Evolutionary conservation across 352 stramenopile genomes (phyloP).

Genomic region (Globisporangium nagaii): DNA sequence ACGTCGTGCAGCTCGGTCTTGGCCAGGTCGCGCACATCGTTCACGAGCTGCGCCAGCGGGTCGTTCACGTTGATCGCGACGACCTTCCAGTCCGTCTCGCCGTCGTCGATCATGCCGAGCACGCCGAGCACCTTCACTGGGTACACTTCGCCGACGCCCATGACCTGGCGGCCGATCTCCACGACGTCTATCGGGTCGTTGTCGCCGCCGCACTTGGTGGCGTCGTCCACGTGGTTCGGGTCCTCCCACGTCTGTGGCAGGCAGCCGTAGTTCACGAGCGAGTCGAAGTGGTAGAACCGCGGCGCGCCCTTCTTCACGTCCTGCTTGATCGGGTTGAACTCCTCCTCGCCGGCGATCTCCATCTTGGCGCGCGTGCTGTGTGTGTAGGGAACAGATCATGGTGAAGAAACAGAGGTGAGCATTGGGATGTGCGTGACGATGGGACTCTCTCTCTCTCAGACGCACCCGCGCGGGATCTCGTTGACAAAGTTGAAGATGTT

Average conservation of each 20-base stretch:
- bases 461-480: slow-evolving; percentile 87
- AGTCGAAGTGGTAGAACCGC: slow-evolving; percentile 84
- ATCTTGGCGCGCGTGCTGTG: slow-evolving; percentile 83
- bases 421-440: too few species aligned
- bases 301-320: slow-evolving; percentile 98
- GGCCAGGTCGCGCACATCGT: slow-evolving; percentile 89
- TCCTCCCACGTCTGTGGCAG: slow-evolving; percentile 99
- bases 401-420: too few species aligned
- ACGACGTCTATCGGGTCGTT: slow-evolving; percentile 99
- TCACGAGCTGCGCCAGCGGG: slow-evolving; percentile 91
- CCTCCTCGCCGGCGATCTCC: slow-evolving; percentile 90
- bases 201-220: slow-evolving; percentile 91
- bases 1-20: slow-evolving; percentile 70
- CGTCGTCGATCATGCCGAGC: slow-evolving; percentile 99
- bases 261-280: slow-evolving; percentile 96
- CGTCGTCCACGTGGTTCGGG: slow-evolving; percentile 91
- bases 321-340: slow-evolving; percentile 95
- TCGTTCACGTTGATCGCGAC: slow-evolving; percentile 95
- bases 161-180: slow-evolving; percentile 94
- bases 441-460: too few species aligned
- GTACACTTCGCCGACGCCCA: slow-evolving; percentile 91
- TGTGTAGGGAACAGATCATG: background rate
- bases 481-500: slow-evolving; percentile 91
- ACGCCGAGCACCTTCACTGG: slow-evolving; percentile 97
- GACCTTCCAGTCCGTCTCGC: slow-evolving; percentile 99